Evolutionary conservation across 768 basidiomycete genomes (phyloP), one percentile per base, ranked within the genome.

Genomic region (Kockovaella imperatae): DNA sequence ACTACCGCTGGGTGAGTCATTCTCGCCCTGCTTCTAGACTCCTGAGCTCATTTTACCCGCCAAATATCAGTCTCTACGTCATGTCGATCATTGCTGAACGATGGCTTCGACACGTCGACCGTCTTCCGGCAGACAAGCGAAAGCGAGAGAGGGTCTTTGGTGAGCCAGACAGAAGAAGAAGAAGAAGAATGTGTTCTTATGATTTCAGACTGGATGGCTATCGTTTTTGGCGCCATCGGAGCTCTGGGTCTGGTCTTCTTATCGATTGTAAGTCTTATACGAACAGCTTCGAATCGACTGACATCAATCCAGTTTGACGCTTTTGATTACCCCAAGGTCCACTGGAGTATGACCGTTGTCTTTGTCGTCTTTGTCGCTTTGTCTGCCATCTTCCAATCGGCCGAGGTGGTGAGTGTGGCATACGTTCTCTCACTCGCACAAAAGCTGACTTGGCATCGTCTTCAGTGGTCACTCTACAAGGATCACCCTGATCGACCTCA

Each of bases 41-140:
- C 18, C 10, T 17, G 15, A 40, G 35, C 45, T 35, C 2, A 11
- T 24, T 6, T 10, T 20, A 39, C 50, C 41, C 17, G 36, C 20
- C 34, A 45, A 57, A 42, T 47, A 49, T 14, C 48, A 65, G 68
- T 21, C 67, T 72, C 50, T 75, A 72, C 66, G 61, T 70, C 46
- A 31, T 65, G 4, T 50, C 65, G 1, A 56, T 74, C 15, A 57
- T 72, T 38, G 50, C 62, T 18, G 74, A 74, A 50, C 56, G 73
- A 24, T 74, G 69, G 70, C 59, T 75, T 3, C 52, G 74, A 7
- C 72, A 74, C 49, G 60, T 72, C 24, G 73, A 74, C 35, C 66
- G 74, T 5, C 53, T 75, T 2, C 74, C 74, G 2, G 62, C 63
- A 14, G 60, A 69, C 15, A 29, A 73, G 0, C 46, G 62, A 15